phyloP scores from a whole-genome alignment of 495 filamentous ascomycete genomes.

The Hyphodiscus hymeniophilus region DNA sequence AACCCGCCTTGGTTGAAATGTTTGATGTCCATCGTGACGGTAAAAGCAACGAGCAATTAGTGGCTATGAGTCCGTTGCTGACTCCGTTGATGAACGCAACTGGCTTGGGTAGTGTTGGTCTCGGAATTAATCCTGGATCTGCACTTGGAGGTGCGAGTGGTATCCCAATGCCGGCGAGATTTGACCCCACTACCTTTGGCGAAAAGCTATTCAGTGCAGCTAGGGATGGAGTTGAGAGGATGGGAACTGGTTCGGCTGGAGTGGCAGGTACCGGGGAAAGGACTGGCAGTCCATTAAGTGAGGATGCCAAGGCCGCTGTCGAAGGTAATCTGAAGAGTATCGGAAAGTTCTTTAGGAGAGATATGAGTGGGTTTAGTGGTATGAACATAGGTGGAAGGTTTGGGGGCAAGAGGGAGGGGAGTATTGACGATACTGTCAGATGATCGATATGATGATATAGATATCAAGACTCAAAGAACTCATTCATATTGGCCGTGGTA shows the following conservation, averaged over 20 bases:
- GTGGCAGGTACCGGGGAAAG: constrained; percentile 27
- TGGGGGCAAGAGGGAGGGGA: constrained; percentile 15
- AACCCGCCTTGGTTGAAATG: constrained; percentile 74
- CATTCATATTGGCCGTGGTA: no score
- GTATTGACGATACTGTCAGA: constrained; percentile 20
- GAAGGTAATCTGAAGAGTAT: constrained; percentile 92
- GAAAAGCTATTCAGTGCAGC: constrained; percentile 71
- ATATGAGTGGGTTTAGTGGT: constrained; percentile 73
- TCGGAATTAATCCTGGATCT: constrained; percentile 25
- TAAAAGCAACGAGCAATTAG: constrained; percentile 39
- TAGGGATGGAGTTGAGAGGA: constrained; percentile 81
- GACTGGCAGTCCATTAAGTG: constrained; percentile 19
- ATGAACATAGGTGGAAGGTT: constrained; percentile 39
- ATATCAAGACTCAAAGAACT: no score
- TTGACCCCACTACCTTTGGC: constrained; percentile 70
- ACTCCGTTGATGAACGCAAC: constrained; percentile 47
- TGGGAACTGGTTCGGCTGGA: constrained; percentile 52
- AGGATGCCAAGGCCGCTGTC: constrained; percentile 48
- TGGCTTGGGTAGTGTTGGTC: constrained; percentile 23
- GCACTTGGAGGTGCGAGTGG: constrained; percentile 28
- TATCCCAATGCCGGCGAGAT: constrained; percentile 42
- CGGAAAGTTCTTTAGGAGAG: constrained; percentile 90
- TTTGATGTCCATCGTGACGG: constrained; percentile 65
- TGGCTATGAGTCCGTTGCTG: constrained; percentile 49
- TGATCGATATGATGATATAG: no score